Evolutionary conservation across 306 rosid genomes (phyloP), one percentile per base, ranked within the genome.

Genomic region (Citrullus amarus): DNA sequence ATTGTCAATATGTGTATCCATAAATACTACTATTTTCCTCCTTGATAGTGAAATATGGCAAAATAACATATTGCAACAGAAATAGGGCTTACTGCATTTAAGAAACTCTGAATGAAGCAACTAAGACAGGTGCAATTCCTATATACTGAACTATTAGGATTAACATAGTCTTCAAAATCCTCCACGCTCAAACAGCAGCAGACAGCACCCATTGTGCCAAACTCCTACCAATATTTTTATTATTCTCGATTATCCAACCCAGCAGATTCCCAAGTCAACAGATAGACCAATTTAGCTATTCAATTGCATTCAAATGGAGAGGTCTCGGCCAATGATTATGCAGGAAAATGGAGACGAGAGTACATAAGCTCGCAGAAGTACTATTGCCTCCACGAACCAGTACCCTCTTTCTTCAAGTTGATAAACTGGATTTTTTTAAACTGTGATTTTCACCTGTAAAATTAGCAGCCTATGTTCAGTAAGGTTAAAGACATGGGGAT

Each of bases 321-420:
- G 75, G 83, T 81, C 84, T 78, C 39, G 63, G 60, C 79, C 75
- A 86, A 82, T 61, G 50, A 71, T 58, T 60, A 62, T 76, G 80
- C 84, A 41, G 68, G 73, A 44, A 62, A 76, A 65, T 12, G 83
- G 65, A 79, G 59, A 72, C 83, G 93, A 87, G 93, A 90, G 96
- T 92, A 95, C 79, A 81, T 91, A 72, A 85, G 93, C 90, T 87
- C 89, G 84, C 97, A 95, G 97, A 91, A 91, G 96, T 88, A 44
- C 62, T 12, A 59, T 59, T 65, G 81, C 93, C 93, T 84, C 96
- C 61, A 79, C 91, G 80, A 85, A 91, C 88, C 78, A 84, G 93
- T 80, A 87, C 81, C 90, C 91, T 88, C 93, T 86, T 88, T 86
- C 92, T 81, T 86, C 82, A 76, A 44, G 57, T 80, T 78, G 76